phyloP scores from a whole-genome alignment of 805 yeast species.

The Torulaspora indica region DNA sequence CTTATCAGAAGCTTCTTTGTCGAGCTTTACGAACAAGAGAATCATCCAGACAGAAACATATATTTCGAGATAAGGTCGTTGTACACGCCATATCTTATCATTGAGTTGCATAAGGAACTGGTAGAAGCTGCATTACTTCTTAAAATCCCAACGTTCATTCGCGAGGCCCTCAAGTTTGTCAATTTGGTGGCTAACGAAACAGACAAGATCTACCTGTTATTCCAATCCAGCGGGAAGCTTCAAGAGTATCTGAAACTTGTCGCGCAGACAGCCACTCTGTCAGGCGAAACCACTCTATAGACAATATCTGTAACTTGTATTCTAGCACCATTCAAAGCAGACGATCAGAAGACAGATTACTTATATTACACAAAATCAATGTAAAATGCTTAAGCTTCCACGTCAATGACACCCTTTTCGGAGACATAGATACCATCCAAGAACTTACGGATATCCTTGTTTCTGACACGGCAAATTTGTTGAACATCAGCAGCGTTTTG shows the following conservation, averaged over 20 bases:
- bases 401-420: constrained; percentile 83
- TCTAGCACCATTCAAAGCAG: background rate
- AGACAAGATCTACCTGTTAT: constrained; percentile 55
- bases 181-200: constrained; percentile 64
- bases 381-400: constrained; percentile 42
- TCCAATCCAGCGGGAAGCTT: constrained; percentile 52
- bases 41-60: constrained; percentile 37
- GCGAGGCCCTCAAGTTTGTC: constrained; percentile 56
- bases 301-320: background rate
- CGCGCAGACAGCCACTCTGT: constrained; percentile 51
- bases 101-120: constrained; percentile 58
- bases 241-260: constrained; percentile 49
- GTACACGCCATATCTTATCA: constrained; percentile 69
- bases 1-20: constrained; percentile 33
- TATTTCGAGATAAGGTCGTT: constrained; percentile 54
- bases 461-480: constrained; percentile 97
- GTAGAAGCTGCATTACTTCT: constrained; percentile 39
- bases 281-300: constrained; percentile 19
- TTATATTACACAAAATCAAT: constrained; percentile 9
- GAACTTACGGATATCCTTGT: constrained; percentile 99
- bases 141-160: constrained; percentile 43
- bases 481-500: constrained; percentile 98
- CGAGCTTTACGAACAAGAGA: constrained; percentile 28
- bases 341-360: constrained; percentile 6
- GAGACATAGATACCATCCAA: constrained; percentile 99